phyloP scores from a whole-genome alignment of 31 red algal genomes.

The Odonthalia washingtoniensis region DNA sequence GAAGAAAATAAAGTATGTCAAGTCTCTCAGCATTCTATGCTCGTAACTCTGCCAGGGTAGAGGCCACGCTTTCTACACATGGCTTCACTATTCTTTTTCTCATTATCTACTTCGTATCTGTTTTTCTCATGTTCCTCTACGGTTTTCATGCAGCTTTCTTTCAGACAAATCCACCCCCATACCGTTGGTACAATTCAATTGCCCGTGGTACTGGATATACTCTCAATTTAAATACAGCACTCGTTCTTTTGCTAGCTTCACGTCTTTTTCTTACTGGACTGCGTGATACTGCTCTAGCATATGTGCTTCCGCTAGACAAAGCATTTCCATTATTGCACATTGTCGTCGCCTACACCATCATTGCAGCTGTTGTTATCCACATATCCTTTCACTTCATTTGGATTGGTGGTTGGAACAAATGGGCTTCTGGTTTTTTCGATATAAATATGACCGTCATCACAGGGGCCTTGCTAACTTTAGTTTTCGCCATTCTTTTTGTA shows the following conservation, averaged over 20 bases:
- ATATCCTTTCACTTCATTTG: conserved; percentile 66
- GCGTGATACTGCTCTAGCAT: conserved; percentile 45
- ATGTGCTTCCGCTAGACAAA: conserved; percentile 74
- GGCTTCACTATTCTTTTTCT: conserved; percentile 55
- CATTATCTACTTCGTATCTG: conserved; percentile 41
- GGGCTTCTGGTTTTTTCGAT: conserved; percentile 53
- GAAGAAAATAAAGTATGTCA: no score
- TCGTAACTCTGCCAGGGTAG: conserved; percentile 45
- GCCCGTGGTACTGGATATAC: conserved; percentile 74
- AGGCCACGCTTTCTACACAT: conserved; percentile 57
- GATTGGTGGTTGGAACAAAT: conserved; percentile 31
- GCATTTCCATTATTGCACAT: conserved; percentile 75
- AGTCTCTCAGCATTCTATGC: background rate
- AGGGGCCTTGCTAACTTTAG: conserved; percentile 45
- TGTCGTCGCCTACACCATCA: conserved; percentile 63
- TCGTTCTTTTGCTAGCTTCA: conserved; percentile 69
- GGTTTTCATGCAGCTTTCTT: conserved; percentile 53
- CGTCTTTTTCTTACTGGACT: conserved; percentile 56
- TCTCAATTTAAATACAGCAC: conserved; percentile 75
- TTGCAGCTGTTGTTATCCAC: conserved; percentile 47
- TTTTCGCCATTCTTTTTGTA: conserved; percentile 57
- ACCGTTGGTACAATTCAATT: conserved; percentile 45
- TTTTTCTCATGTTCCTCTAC: conserved; percentile 58
- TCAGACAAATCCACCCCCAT: background rate
- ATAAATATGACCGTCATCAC: conserved; percentile 68